Conservation (phyloP, 1,284 basidiomycete species). For the Sanguinoderma infundibulare region DNA sequence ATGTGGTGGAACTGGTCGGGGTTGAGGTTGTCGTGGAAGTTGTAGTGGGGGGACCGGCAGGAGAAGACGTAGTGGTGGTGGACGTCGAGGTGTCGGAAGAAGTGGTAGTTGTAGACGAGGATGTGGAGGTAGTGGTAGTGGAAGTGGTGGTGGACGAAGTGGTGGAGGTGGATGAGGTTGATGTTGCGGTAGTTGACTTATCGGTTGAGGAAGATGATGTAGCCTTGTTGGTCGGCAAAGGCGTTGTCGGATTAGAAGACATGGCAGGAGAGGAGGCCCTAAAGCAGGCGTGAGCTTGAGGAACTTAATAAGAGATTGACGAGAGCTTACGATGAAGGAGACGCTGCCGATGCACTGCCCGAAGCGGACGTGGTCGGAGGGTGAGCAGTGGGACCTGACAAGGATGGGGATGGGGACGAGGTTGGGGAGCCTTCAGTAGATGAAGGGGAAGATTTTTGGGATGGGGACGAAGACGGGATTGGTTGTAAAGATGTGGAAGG, state of each 20-base stretch:
- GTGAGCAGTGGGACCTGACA: background rate
- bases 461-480: background rate
- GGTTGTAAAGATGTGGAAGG: conserved; percentile 9
- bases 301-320: background rate
- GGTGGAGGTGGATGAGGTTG: conserved; percentile 7
- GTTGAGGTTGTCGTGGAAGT: conserved; percentile 9
- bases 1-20: conserved; percentile 1
- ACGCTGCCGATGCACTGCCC: conserved; percentile 2
- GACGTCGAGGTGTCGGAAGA: conserved; percentile 12
- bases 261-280: conserved; percentile 5
- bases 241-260: conserved; percentile 8
- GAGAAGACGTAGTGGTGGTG: conserved; percentile 4
- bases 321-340: conserved; percentile 7
- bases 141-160: conserved; percentile 19
- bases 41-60: conserved; percentile 14
- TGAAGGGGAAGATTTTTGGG: background rate
- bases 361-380: background rate
- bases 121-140: conserved; percentile 7
- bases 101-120: conserved; percentile 11
- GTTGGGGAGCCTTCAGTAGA: conserved; percentile 10
- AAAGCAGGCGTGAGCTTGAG: background rate
- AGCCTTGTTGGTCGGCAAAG: conserved; percentile 17
- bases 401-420: background rate
- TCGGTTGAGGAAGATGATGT: conserved; percentile 13
- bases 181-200: conserved; percentile 13